phyloP scores from a whole-genome alignment of 169 alveolate species.

The Cystoisospora suis region DNA sequence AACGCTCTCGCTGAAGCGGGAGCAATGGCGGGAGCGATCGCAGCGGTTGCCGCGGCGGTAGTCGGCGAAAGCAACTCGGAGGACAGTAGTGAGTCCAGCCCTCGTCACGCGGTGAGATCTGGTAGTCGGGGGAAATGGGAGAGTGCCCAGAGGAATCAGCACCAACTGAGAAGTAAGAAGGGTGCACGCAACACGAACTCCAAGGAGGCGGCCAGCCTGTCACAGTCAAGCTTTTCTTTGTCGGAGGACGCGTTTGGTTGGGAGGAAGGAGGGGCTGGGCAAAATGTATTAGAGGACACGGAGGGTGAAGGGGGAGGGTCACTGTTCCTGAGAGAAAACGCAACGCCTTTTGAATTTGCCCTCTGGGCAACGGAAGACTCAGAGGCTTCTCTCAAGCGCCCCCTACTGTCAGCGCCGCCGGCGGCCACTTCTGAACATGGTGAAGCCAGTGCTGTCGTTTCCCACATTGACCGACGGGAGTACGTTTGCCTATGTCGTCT shows the following conservation, averaged over 20 bases:
- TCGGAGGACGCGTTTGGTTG: too few relatives aligned
- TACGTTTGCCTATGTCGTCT: background rate
- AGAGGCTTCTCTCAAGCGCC: background rate
- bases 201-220: too few relatives aligned
- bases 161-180: too few relatives aligned
- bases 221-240: too few relatives aligned
- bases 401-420: background rate
- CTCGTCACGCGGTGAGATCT: too few relatives aligned
- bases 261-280: background rate
- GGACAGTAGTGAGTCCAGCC: background rate
- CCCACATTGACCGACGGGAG: background rate
- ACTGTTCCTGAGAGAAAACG: background rate
- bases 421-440: background rate
- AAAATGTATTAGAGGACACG: background rate
- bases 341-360: slow-evolving; percentile 5
- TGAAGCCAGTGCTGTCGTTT: background rate
- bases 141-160: background rate
- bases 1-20: slow-evolving; percentile 26
- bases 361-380: slow-evolving; percentile 10
- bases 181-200: too few relatives aligned
- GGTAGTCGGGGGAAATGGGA: background rate
- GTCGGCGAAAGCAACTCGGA: background rate
- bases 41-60: slow-evolving; percentile 17
- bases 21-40: slow-evolving; percentile 17
- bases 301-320: background rate